Evolutionary conservation across 2,329 filamentous ascomycete species (phyloP).

Genomic region (Mycosphaerella arachidis): DNA sequence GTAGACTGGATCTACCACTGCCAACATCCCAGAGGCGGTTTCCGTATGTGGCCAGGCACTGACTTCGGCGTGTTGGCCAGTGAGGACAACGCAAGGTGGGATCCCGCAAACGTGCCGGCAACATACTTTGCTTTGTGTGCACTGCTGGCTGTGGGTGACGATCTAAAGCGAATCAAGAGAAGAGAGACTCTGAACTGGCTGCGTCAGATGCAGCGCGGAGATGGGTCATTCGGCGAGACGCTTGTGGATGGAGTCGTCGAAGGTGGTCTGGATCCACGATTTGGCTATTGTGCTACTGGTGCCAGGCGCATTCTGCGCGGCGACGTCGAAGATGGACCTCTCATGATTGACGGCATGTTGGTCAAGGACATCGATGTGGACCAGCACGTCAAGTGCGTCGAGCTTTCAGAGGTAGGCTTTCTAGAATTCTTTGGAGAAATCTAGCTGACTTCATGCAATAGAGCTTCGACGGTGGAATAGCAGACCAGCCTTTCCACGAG

Average conservation of each 20-base stretch:
- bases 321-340: constrained; percentile 43
- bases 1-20: constrained; percentile 77
- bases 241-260: constrained; percentile 59
- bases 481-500: constrained; percentile 73
- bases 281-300: constrained; percentile 78
- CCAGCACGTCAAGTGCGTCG: constrained; percentile 65
- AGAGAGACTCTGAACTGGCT: constrained; percentile 69
- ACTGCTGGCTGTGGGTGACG: constrained; percentile 62
- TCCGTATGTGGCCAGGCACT: constrained; percentile 76
- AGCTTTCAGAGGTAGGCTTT: constrained; percentile 48
- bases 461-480: constrained; percentile 81
- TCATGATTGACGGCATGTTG: constrained; percentile 50
- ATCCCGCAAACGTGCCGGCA: constrained; percentile 77
- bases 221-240: constrained; percentile 90
- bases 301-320: constrained; percentile 73
- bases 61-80: constrained; percentile 47
- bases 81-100: constrained; percentile 56
- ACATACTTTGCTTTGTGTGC: constrained; percentile 83
- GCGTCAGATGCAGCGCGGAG: constrained; percentile 65
- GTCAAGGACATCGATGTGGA: constrained; percentile 72
- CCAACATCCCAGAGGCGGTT: constrained; percentile 82
- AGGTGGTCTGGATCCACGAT: constrained; percentile 79
- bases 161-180: constrained; percentile 60
- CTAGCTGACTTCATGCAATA: constrained; percentile 41
- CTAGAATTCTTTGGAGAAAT: background rate